phyloP scores from a whole-genome alignment of 495 filamentous ascomycete species.

The Friedmanniomyces simplex region DNA sequence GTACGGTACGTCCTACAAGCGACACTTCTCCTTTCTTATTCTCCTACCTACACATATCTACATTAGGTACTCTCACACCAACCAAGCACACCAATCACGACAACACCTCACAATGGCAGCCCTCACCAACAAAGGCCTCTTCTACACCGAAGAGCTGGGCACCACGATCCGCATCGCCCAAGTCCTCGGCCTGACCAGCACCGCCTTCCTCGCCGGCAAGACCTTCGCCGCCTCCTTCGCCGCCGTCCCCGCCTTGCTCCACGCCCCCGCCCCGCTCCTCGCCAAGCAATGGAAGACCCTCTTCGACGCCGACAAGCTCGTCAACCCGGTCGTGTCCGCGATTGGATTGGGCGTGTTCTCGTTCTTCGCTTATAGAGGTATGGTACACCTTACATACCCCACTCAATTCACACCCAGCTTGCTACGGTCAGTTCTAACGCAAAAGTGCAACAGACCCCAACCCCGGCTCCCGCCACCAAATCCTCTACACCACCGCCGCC shows the following conservation, averaged over 20 bases:
- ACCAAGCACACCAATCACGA: neutral
- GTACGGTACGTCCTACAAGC: no score
- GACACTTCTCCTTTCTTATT: no score
- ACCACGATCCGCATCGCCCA: constrained; percentile 9
- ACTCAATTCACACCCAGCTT: neutral
- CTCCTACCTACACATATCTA: no score
- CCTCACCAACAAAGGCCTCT: neutral
- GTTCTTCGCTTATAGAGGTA: constrained; percentile 39
- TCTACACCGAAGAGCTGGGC: constrained; percentile 4
- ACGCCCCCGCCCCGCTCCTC: constrained; percentile 42
- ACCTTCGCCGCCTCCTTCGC: constrained; percentile 35
- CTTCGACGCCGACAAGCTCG: constrained; percentile 28
- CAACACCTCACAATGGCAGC: neutral
- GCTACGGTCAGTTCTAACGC: neutral
- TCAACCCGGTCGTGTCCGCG: constrained; percentile 29
- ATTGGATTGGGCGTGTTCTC: constrained; percentile 30
- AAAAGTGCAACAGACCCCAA: constrained; percentile 1
- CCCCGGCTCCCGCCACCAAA: neutral
- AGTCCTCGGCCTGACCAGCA: constrained; percentile 14
- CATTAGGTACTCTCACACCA: neutral
- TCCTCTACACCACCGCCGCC: constrained; percentile 36
- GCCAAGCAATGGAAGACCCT: constrained; percentile 40
- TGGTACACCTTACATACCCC: neutral
- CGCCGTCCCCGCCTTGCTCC: constrained; percentile 41
- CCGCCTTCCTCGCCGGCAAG: constrained; percentile 28